Base-by-base conservation (phyloP, 2,329 filamentous ascomycete genomes). In the Camillea tinctor region DNA sequence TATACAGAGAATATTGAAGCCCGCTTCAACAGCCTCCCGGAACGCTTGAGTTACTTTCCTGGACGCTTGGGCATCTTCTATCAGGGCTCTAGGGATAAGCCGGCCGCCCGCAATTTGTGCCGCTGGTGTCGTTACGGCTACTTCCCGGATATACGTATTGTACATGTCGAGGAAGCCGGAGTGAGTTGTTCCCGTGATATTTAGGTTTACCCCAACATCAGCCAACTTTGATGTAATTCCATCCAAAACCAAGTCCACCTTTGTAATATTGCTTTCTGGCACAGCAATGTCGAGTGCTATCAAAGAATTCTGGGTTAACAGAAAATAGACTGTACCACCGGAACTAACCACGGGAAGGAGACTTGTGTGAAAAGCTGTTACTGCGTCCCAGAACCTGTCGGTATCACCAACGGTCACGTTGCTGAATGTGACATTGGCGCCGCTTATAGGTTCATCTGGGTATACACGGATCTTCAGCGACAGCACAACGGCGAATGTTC, bases 401-500 rank as follows among this genome's bases (percentile, higher is more conserved):
- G 26, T 11, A 7, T 11, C 26, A 7, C 26, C 26, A 11, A 11
- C 26, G 3, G 26, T 9, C 7, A 9, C 6, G 26, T 9, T 30
- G 26, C 13, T 11, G 8, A 30, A 11, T 9, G 8, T 9, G 7
- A 11, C 13, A 11, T 6, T 53, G 9, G 56, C 61, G 1, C 44
- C 24, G 0, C 26, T 13, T 1, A 58, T 40, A 3, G 3, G 15
- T 1, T 24, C 44, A 13, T 71, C 70, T 5, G 66, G 71, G 54
- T 76, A 74, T 2, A 73, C 72, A 8, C 71, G 72, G 40, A 77
- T 68, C 1, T 72, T 72, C 55, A 76, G 66, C 1, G 75, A 78
- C 22, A 74, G 68, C 6, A 80, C 78, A 5, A 80, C 72, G 9
- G 75, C 79, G 62, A 74, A 81, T 4, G 75, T 79, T 51, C 74